Evolutionary conservation across 106 monocot genomes (phyloP).

Genomic region (Iris macrosiphon): DNA sequence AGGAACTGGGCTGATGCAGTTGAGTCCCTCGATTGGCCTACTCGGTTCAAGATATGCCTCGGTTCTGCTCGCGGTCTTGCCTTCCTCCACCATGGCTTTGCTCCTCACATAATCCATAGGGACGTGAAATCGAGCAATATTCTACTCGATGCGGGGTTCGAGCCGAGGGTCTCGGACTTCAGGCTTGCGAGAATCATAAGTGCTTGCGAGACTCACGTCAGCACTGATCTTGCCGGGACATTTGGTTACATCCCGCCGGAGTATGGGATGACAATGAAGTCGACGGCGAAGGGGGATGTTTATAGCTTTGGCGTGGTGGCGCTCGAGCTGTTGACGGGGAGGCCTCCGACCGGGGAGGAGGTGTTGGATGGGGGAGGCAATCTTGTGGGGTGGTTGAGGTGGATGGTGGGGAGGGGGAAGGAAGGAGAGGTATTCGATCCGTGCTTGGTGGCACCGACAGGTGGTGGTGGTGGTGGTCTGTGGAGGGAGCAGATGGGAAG

Average conservation of each 20-base stretch:
- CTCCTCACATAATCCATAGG: slow-evolving; percentile 48
- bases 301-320: slow-evolving; percentile 56
- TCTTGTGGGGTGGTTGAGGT: slow-evolving; percentile 43
- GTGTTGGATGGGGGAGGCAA: slow-evolving; percentile 42
- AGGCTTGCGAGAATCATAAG: slow-evolving; percentile 47
- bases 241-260: slow-evolving; percentile 58
- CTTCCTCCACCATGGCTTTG: slow-evolving; percentile 53
- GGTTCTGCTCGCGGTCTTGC: slow-evolving; percentile 45
- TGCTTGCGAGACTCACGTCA: slow-evolving; percentile 49
- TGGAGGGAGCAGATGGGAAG: slow-evolving; percentile 37
- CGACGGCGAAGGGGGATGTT: slow-evolving; percentile 44
- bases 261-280: slow-evolving; percentile 41
- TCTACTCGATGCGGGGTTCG: slow-evolving; percentile 34
- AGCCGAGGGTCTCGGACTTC: slow-evolving; percentile 42
- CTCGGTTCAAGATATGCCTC: slow-evolving; percentile 52
- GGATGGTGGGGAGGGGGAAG: slow-evolving; percentile 19
- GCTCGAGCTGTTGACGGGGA: slow-evolving; percentile 42
- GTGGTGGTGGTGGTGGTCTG: no score
- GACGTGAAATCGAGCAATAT: slow-evolving; percentile 65
- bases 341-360: slow-evolving; percentile 38
- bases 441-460: slow-evolving; percentile 1
- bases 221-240: slow-evolving; percentile 48
- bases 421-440: slow-evolving; percentile 29
- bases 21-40: slow-evolving; percentile 52
- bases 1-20: slow-evolving; percentile 48